A percentile compares a stretch with the other conserved stretches of the same genome.
These are phyloP conservation scores for Blastobotrys robertii DNA, from an alignment of 805 yeast species.

Conservation along the genomic window DNA sequence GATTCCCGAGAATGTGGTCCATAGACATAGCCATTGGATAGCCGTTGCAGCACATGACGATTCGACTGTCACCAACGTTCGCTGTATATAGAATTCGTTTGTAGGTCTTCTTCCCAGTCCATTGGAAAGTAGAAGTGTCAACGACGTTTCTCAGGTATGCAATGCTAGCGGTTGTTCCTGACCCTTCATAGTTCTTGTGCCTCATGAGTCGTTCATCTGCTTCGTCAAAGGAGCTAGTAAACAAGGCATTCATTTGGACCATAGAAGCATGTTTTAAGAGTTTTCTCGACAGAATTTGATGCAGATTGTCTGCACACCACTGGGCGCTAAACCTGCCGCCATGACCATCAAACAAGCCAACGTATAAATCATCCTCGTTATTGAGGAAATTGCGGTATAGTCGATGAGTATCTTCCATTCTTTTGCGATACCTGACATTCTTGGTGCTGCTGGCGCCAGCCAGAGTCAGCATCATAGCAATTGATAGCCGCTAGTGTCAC, in stretches of 20 bases:
- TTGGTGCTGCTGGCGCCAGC: conserved; percentile 1
- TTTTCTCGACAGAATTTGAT: conserved; percentile 40
- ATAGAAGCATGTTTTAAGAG: conserved; percentile 28
- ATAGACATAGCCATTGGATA: conserved; percentile 69
- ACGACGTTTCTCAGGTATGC: conserved; percentile 43
- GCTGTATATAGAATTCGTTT: conserved; percentile 75
- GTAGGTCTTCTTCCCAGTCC: too few species aligned
- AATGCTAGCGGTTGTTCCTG: conserved; percentile 94
- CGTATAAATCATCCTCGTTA: conserved; percentile 71
- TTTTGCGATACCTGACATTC: conserved; percentile 15
- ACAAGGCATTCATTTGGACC: conserved; percentile 10
- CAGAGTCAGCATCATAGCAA: not conserved
- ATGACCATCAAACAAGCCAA: conserved; percentile 97
- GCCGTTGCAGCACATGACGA: conserved; percentile 62
- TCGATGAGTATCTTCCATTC: conserved; percentile 95
- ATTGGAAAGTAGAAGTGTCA: too few species aligned
- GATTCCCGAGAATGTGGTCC: conserved; percentile 87
- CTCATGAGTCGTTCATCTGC: conserved; percentile 62
- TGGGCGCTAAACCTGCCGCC: conserved; percentile 88
- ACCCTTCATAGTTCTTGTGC: conserved; percentile 49
- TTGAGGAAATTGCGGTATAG: conserved; percentile 86
- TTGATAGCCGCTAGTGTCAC: too few species aligned
- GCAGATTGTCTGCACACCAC: conserved; percentile 87
- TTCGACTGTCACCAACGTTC: conserved; percentile 88
- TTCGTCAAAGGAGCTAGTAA: conserved; percentile 59